These are phyloP conservation scores for Massospora cicadina DNA, from an alignment of 371 early-diverging fungal species.

Conservation along the genomic window DNA sequence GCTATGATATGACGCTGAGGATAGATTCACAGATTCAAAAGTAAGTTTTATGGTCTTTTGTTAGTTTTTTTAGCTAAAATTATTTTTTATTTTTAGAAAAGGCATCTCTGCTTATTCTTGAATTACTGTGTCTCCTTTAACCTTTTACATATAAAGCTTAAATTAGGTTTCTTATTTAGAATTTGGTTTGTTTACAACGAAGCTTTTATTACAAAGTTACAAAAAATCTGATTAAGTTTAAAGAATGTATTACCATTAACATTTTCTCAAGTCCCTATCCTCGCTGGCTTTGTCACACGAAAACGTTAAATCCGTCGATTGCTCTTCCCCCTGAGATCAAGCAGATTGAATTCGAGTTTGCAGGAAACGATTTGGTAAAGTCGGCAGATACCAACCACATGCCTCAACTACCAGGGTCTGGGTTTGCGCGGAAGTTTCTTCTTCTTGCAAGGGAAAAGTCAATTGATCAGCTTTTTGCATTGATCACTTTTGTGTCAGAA, in stretches of 20 bases:
- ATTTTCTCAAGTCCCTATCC: no score
- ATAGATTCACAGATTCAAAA: slow-evolving; percentile 39
- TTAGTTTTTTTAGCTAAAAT: neutral
- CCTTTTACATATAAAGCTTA: no score
- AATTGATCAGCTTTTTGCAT: slow-evolving; percentile 19
- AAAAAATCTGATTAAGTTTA: no score
- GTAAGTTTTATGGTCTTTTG: slow-evolving; percentile 11
- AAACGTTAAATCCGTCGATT: neutral
- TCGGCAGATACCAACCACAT: slow-evolving; percentile 13
- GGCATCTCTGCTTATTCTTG: no score
- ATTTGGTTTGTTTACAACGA: no score
- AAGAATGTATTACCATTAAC: no score
- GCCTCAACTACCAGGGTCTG: slow-evolving; percentile 30
- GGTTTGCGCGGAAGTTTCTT: slow-evolving; percentile 27
- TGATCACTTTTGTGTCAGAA: slow-evolving; percentile 41
- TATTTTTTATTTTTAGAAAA: neutral
- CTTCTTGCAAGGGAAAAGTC: slow-evolving; percentile 16
- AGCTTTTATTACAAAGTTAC: no score
- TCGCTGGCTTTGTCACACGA: slow-evolving; percentile 15
- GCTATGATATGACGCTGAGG: slow-evolving; percentile 46
- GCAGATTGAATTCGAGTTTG: slow-evolving; percentile 17
- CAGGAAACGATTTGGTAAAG: slow-evolving; percentile 1
- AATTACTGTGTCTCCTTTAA: no score
- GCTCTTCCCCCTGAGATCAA: slow-evolving; percentile 17
- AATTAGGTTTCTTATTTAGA: no score